Conservation (phyloP, 108 stramenopile genomes). For the Stephanodiscus minutulus region DNA sequence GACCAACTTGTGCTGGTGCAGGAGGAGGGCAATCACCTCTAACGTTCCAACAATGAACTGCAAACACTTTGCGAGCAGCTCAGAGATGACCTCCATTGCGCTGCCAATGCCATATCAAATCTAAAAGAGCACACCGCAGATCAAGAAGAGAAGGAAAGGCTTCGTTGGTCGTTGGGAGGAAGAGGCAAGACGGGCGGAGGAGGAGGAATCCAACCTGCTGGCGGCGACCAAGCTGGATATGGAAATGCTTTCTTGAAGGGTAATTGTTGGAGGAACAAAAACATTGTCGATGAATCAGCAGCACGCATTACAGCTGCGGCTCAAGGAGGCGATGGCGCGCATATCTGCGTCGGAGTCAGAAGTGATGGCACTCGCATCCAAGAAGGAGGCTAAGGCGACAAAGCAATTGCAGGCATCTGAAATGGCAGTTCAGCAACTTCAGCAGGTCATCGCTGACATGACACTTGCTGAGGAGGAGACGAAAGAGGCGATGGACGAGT, state of each 20-base stretch:
- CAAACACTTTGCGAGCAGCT: conserved; percentile 30
- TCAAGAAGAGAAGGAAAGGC: conserved; percentile 43
- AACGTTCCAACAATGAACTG: conserved; percentile 33
- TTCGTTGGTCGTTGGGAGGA: conserved; percentile 25
- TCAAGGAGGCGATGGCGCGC: conserved; percentile 43
- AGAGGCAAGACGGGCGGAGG: conserved; percentile 30
- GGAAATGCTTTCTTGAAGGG: conserved; percentile 38
- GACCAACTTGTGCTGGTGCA: conserved; percentile 22
- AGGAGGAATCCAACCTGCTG: conserved; percentile 43
- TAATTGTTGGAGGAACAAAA: conserved; percentile 47
- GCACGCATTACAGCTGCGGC: conserved; percentile 33
- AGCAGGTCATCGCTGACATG: conserved; percentile 46
- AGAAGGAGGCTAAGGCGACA: conserved; percentile 42
- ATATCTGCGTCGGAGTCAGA: conserved; percentile 41
- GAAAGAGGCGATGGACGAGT: no score
- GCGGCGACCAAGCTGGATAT: conserved; percentile 35
- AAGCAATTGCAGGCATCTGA: conserved; percentile 48
- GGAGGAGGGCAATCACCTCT: conserved; percentile 22
- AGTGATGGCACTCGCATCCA: conserved; percentile 29
- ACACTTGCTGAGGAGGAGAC: no score
- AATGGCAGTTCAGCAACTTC: conserved; percentile 44
- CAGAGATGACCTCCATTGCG: conserved; percentile 43
- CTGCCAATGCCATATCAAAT: conserved; percentile 44
- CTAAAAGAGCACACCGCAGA: conserved; percentile 29
- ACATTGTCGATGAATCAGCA: conserved; percentile 40